Evolutionary conservation across 805 yeast species (phyloP).

Genomic region (Starmerella riodocensis): DNA sequence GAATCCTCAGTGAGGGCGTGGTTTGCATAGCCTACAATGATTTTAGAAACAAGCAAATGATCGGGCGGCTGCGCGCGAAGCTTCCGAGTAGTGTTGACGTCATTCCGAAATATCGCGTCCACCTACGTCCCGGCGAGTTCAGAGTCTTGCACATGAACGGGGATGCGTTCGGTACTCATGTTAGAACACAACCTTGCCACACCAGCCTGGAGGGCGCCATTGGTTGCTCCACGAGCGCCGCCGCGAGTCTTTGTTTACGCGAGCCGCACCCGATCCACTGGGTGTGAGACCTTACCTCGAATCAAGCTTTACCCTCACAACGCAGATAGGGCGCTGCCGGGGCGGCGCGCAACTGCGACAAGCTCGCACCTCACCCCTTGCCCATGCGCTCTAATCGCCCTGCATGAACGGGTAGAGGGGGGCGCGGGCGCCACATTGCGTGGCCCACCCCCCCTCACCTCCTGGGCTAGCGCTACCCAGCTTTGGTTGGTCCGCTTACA

Average conservation of each 20-base stretch:
- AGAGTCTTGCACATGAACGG: conserved; percentile 19
- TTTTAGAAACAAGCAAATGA: conserved; percentile 11
- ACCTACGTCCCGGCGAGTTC: neutral
- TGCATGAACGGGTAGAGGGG: too few species aligned
- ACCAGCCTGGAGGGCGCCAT: conserved; percentile 21
- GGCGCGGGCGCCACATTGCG: too few species aligned
- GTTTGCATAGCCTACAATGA: conserved; percentile 17
- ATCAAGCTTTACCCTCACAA: too few species aligned
- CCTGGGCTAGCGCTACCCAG: too few species aligned
- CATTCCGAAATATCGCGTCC: conserved; percentile 1
- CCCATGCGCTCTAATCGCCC: too few species aligned
- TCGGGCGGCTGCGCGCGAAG: conserved; percentile 3
- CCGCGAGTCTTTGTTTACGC: conserved; percentile 13
- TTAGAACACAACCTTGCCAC: conserved; percentile 13
- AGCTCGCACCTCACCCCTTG: too few species aligned
- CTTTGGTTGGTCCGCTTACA: too few species aligned
- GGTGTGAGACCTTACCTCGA: too few species aligned
- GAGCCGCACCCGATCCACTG: neutral
- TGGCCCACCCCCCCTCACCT: too few species aligned
- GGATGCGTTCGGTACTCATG: conserved; percentile 21
- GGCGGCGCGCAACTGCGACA: too few species aligned
- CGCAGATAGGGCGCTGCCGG: too few species aligned
- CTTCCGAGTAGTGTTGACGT: neutral
- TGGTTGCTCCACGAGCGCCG: conserved; percentile 17
- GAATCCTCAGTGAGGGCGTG: conserved; percentile 5